Evolutionary conservation across 1,284 basidiomycete species (phyloP), one percentile per base, ranked within the genome.

Genomic region (Moniliophthora roreri): DNA sequence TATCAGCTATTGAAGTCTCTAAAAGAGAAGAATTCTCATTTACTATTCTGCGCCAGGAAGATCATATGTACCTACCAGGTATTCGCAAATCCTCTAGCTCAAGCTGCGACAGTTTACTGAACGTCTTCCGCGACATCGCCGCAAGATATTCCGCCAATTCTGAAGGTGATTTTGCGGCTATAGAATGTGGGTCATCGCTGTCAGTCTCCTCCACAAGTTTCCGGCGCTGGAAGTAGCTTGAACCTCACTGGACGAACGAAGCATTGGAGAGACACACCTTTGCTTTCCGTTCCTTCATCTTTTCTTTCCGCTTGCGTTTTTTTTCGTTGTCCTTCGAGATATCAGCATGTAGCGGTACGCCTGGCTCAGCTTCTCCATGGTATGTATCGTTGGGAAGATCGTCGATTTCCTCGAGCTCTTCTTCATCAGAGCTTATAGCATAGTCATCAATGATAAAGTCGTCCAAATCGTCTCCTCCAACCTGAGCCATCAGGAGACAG

Each of bases 361-460:
- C 54, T 52, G 56, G 36, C 41, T 54, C 55, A 32, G 57, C 60
- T 41, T 59, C 59, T 11, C 63, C 55, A 52, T 59, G 59, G 35
- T 57, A 59, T 23, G 57, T 64, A 46, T 63, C 60, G 26, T 67
- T 63, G 16, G 15, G 44, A 16, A 69, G 60, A 49, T 65, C 66
- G 4, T 59, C 71, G 10, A 65, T 61, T 42, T 71, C 75, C 50
- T 77, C 75, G n/a, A 73, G 66, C n/a, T 61, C 64, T 2, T 69
- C 69, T 16, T 78, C 79, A 37, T 82, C 84, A 1, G 83, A 85
- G 13, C 80, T 67, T 1, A 81, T 83, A 0, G 89, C 79, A 20
- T 81, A 71, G 47, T 87, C 85, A 59, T 93, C 90, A 26, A 79
- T 78, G 38, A 88, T 73, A 64, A 89, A 90, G 62, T 92, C 88